A percentile compares a stretch with the other conserved stretches of the same genome.
Conservation (phyloP, 1,284 basidiomycete genomes). For the Agroathelia rolfsii region DNA sequence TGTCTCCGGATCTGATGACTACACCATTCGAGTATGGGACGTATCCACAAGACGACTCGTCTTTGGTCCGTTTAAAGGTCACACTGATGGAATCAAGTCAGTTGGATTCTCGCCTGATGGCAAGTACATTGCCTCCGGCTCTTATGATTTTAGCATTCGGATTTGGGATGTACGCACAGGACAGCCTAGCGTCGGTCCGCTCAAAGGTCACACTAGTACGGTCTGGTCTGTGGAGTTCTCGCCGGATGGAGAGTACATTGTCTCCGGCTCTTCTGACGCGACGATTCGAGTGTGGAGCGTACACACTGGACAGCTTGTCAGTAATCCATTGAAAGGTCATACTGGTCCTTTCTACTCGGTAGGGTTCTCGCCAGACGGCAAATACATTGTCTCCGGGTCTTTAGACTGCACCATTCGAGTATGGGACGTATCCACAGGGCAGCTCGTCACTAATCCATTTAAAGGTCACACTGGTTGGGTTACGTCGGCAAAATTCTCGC, state of each 20-base stretch:
- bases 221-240: constrained; percentile 12
- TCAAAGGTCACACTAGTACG: constrained; percentile 10
- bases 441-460: too few relatives aligned
- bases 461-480: constrained; percentile 5
- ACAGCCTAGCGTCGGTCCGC: neutral
- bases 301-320: constrained; percentile 5
- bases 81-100: constrained; percentile 8
- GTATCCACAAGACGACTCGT: neutral
- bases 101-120: constrained; percentile 13
- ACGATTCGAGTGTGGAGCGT: constrained; percentile 17
- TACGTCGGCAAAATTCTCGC: constrained; percentile 5
- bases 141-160: constrained; percentile 9
- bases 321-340: constrained; percentile 11
- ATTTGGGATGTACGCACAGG: constrained; percentile 10
- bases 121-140: constrained; percentile 10
- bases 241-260: constrained; percentile 13
- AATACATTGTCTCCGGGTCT: constrained; percentile 11
- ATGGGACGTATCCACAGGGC: too few relatives aligned
- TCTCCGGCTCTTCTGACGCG: constrained; percentile 13
- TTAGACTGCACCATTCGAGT: too few relatives aligned
- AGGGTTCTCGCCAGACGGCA: constrained; percentile 12
- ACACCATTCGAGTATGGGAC: constrained; percentile 14
- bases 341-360: constrained; percentile 11
- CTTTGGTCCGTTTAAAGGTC: constrained; percentile 7
- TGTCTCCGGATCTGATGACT: constrained; percentile 11